Conservation (phyloP, 148 eudicot genomes). For the Rhododendron williamsianum region DNA sequence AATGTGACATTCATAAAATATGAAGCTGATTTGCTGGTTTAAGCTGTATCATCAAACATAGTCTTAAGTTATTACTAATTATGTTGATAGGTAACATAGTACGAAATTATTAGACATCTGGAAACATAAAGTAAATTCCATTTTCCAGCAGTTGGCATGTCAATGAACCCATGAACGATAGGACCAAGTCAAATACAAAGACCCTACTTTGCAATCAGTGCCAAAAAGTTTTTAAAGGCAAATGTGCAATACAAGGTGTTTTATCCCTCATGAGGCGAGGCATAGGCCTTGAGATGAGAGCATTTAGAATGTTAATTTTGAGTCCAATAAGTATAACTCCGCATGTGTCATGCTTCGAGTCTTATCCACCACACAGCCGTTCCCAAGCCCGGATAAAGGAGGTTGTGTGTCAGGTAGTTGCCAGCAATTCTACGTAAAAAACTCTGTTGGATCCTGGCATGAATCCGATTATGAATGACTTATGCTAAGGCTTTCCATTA, state of each 20-base stretch:
- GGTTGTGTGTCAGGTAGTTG: not conserved
- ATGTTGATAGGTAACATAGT: not conserved
- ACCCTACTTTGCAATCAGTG: not conserved
- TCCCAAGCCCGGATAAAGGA: not conserved
- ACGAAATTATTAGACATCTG: not conserved
- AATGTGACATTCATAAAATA: slow-evolving; percentile 6
- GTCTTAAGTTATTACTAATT: not conserved
- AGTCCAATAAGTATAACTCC: not conserved
- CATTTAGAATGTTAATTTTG: not conserved
- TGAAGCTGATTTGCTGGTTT: slow-evolving; percentile 5
- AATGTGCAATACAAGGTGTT: not conserved
- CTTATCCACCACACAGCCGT: not conserved
- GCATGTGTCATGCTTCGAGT: not conserved
- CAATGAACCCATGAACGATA: not conserved
- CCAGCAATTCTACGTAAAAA: too few relatives aligned
- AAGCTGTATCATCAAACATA: not conserved
- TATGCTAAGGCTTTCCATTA: not conserved
- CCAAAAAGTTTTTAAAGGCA: not conserved
- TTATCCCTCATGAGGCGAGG: not conserved
- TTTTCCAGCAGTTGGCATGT: not conserved
- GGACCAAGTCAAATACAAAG: not conserved
- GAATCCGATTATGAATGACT: too few relatives aligned
- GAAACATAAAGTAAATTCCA: not conserved
- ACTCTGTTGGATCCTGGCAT: not conserved
- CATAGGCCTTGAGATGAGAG: not conserved